phyloP scores from a whole-genome alignment of 1,139 yeast genomes.

The Geotrichum reessii region DNA sequence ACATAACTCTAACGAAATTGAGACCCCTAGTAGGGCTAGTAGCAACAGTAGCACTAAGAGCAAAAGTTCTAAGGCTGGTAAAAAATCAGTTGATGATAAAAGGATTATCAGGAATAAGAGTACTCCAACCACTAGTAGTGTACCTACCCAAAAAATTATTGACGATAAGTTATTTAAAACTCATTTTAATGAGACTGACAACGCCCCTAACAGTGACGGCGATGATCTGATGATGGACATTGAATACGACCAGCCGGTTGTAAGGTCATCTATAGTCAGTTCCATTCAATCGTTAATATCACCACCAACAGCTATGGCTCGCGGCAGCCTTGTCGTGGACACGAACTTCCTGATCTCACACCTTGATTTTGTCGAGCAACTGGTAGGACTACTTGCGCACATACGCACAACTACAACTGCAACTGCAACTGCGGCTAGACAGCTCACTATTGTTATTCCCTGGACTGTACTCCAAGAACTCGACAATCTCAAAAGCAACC shows the following conservation, averaged over 20 bases:
- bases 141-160: neutral
- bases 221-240: neutral
- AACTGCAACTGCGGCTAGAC: conserved; percentile 35
- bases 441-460: conserved; percentile 59
- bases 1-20: neutral
- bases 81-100: neutral
- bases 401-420: neutral
- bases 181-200: neutral
- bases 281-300: neutral
- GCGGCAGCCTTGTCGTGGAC: conserved; percentile 19
- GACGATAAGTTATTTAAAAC: neutral
- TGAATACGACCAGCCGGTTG: neutral
- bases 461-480: conserved; percentile 64
- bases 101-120: neutral
- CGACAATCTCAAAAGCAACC: conserved; percentile 63
- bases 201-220: neutral
- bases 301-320: neutral
- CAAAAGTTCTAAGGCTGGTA: neutral
- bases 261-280: neutral
- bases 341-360: conserved; percentile 23
- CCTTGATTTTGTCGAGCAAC: conserved; percentile 18
- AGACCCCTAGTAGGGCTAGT: neutral
- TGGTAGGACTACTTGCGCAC: conserved; percentile 7
- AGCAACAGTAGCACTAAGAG: neutral
- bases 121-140: neutral